Base-by-base conservation (phyloP, 345 rosid species). In the Populus tremula region DNA sequence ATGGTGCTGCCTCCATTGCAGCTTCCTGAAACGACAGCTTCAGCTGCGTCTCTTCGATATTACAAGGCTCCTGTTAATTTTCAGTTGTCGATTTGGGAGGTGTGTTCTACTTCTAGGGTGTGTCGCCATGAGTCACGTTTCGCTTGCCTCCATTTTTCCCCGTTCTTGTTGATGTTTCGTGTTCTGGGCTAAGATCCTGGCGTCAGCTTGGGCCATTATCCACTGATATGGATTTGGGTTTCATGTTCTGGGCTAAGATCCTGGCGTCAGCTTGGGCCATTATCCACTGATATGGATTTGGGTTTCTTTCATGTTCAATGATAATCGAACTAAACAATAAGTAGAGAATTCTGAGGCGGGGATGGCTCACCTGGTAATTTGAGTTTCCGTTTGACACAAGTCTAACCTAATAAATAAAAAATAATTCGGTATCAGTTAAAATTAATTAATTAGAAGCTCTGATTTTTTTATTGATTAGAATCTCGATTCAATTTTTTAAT, bases 1-100 rank as follows among this genome's bases (percentile, higher is more conserved):
- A 70, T 21, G 70, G 67, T 78, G 83, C 31, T 82, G 80, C 76
- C 82, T 76, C 85, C 89, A 83, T 71, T 41, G 68, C 50, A 12
- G 33, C 70, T 33, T 33, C n/a, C 3, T n/a, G n/a, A 53, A 53
- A 18, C 23, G 9, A 53, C n/a, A 18, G 59, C 59, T 53, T 53
- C 59, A 8, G 20, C 59, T 53, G 70, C 70, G 33, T n/a, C 47
- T 65, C 45, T 36, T 20, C 67, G 5, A 33, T 12, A 45, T 56
- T 25, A 11, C 8, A 14, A 33, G 36, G 39, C 35, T 45, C 5
- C 56, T 39, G 8, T 33, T 33, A 38, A 49, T 23, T 0, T 36
- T 38, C 17, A 20, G 31, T 8, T 18, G n/a, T 53, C n/a, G 59
- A 47, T 4, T 47, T 13, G 50, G 50, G 18, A 47, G 4, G 3